phyloP scores from a whole-genome alignment of 2,329 filamentous ascomycete species.

The Lachnellula hyalina region DNA sequence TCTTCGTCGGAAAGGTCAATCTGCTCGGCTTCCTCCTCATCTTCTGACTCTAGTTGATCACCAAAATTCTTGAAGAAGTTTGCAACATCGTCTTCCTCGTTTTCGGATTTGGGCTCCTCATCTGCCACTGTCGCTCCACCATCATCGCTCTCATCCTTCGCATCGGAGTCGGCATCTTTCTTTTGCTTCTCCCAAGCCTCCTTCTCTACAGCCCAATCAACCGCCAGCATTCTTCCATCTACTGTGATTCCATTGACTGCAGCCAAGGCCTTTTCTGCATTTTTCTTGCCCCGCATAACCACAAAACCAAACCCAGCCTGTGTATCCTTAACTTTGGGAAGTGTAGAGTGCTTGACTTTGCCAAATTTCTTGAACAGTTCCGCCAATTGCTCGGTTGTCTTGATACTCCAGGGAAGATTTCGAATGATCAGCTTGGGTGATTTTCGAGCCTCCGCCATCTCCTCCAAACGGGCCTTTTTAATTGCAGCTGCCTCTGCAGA shows the following conservation, averaged over 20 bases:
- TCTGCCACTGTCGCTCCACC: conserved; percentile 29
- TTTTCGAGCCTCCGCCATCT: conserved; percentile 53
- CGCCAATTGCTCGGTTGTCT: conserved; percentile 73
- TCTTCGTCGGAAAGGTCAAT: conserved; percentile 29
- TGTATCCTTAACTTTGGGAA: conserved; percentile 67
- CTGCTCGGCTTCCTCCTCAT: conserved; percentile 23
- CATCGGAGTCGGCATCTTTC: conserved; percentile 35
- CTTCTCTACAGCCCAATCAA: conserved; percentile 97
- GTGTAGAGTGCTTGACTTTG: conserved; percentile 80
- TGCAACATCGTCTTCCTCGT: conserved; percentile 33
- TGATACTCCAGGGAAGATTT: conserved; percentile 95
- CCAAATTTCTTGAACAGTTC: conserved; percentile 81
- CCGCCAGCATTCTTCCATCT: conserved; percentile 81
- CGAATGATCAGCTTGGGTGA: conserved; percentile 79
- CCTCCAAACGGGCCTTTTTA: conserved; percentile 53
- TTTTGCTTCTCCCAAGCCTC: conserved; percentile 70
- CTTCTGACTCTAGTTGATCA: conserved; percentile 34
- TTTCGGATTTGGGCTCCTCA: conserved; percentile 27
- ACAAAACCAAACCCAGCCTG: conserved; percentile 92
- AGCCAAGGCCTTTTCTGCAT: conserved; percentile 83
- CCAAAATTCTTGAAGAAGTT: conserved; percentile 32
- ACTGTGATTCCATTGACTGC: conserved; percentile 84
- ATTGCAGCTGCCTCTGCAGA: conserved; percentile 35
- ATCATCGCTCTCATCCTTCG: conserved; percentile 34
- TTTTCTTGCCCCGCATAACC: conserved; percentile 78